A percentile compares a stretch with the other conserved stretches of the same genome.
Evolutionary conservation across 805 yeast species (phyloP).

Genomic region (Ascoidea rubescens): DNA sequence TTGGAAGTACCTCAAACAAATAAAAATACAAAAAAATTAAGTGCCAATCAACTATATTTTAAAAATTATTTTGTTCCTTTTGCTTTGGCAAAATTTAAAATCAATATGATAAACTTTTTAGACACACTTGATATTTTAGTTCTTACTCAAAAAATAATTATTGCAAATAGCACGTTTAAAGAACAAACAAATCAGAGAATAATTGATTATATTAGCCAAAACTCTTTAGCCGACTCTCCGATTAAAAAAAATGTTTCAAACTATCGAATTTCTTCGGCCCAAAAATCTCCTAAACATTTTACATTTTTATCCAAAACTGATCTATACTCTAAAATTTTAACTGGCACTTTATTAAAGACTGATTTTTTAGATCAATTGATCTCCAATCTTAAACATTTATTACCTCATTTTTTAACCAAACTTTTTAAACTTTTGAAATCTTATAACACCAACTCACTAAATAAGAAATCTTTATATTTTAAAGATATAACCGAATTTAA

Average conservation of each 20-base stretch:
- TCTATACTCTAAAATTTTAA: neutral
- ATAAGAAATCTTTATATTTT: too few species aligned
- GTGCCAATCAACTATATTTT: neutral
- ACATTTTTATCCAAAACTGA: neutral
- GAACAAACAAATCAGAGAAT: too few species aligned
- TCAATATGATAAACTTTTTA: neutral
- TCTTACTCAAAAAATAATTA: neutral
- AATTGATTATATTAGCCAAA: too few species aligned
- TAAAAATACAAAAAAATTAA: too few species aligned
- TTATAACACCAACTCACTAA: neutral
- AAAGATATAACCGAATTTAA: neutral
- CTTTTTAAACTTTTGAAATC: neutral
- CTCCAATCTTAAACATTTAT: neutral
- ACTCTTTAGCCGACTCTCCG: too few species aligned
- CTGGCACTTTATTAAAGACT: neutral
- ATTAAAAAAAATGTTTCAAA: too few species aligned
- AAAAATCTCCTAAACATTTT: neutral
- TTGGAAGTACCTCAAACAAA: neutral
- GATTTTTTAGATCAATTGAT: too few species aligned
- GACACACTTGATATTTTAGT: neutral
- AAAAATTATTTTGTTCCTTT: neutral
- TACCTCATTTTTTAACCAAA: neutral
- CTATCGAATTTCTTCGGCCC: neutral
- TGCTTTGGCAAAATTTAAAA: neutral
- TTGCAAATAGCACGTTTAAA: neutral